These are phyloP conservation scores for Leishmania amazonensis DNA, from an alignment of 208 protist species.

Conservation along the genomic window DNA sequence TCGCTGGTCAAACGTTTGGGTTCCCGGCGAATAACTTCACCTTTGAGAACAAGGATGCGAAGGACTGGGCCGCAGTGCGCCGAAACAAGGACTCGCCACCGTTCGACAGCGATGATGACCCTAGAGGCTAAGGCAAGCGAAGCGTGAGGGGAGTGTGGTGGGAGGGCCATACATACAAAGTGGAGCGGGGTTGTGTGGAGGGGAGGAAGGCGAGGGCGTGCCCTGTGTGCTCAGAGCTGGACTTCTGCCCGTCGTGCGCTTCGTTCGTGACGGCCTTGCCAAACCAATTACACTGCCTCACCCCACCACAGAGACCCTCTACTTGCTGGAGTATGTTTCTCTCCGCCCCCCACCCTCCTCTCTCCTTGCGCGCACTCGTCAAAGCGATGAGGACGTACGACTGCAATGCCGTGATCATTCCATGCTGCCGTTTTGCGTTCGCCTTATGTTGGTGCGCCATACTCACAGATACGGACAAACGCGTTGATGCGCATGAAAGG, in stretches of 20 bases:
- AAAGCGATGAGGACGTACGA: neutral
- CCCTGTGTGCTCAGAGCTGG: neutral
- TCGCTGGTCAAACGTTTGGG: constrained; percentile 78
- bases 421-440: neutral
- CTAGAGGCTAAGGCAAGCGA: neutral
- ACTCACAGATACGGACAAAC: neutral
- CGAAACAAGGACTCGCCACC: constrained; percentile 55
- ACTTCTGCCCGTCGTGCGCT: neutral
- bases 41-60: constrained; percentile 62
- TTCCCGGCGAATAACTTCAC: constrained; percentile 91
- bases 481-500: neutral
- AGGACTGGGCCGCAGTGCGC: constrained; percentile 44
- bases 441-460: neutral
- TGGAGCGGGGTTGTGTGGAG: neutral
- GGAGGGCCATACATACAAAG: neutral
- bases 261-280: neutral
- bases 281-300: neutral
- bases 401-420: neutral
- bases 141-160: neutral
- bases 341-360: neutral
- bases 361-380: neutral
- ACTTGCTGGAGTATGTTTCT: neutral
- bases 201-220: neutral
- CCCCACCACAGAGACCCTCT: neutral
- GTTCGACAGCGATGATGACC: constrained; percentile 67